phyloP scores from a whole-genome alignment of 2,329 filamentous ascomycete genomes.

The Orbilia ellipsospora region DNA sequence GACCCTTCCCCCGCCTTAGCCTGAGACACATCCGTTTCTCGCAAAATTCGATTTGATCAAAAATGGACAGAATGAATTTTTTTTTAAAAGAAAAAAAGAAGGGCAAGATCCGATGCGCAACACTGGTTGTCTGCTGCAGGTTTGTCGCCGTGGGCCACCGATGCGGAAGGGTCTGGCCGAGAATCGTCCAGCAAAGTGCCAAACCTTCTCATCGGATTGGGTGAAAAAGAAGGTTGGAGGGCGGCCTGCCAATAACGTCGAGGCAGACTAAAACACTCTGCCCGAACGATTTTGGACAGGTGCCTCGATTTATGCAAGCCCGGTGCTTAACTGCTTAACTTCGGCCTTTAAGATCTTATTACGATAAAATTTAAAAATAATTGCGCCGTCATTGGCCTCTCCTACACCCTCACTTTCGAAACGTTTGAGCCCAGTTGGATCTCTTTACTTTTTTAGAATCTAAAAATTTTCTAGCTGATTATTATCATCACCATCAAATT shows the following conservation, averaged over 20 bases:
- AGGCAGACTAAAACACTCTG: constrained; percentile 39
- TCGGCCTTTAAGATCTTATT: not conserved
- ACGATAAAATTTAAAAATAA: constrained; percentile 1
- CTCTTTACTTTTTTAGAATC: constrained; percentile 21
- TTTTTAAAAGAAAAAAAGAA: constrained; percentile 8
- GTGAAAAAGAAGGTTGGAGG: constrained; percentile 10
- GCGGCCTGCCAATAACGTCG: constrained; percentile 33
- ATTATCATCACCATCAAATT: not conserved
- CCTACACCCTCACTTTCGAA: constrained; percentile 5
- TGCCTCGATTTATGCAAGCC: constrained; percentile 11
- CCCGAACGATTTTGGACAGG: constrained; percentile 11
- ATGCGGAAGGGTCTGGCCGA: constrained; percentile 46
- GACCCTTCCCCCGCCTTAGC: constrained; percentile 45
- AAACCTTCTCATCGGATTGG: constrained; percentile 40
- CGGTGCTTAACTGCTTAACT: not conserved
- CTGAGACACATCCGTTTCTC: no score
- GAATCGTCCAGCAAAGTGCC: constrained; percentile 12
- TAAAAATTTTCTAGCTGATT: not conserved
- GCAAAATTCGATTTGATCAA: no score
- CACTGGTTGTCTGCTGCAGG: constrained; percentile 20
- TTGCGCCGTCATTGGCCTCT: constrained; percentile 23
- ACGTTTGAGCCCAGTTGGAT: constrained; percentile 18
- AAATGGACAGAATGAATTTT: not conserved
- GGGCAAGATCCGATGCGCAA: constrained; percentile 39
- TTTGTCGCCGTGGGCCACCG: constrained; percentile 32